phyloP scores from a whole-genome alignment of 2,329 filamentous ascomycete species.

The Zymoseptoria tritici region DNA sequence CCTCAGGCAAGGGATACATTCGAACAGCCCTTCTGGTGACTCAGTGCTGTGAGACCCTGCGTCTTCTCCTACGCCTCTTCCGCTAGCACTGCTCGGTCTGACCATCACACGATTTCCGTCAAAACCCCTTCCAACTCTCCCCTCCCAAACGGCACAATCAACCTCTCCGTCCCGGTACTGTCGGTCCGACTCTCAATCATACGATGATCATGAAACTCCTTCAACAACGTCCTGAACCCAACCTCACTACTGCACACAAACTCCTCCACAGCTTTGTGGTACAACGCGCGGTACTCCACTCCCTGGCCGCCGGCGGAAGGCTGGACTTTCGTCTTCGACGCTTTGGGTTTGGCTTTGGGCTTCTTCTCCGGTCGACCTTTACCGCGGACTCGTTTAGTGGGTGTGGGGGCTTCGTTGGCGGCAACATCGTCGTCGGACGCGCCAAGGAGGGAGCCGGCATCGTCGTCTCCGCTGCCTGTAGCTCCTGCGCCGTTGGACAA shows the following conservation, averaged over 20 bases:
- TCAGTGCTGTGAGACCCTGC: no score
- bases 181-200: conserved; percentile 91
- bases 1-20: no score
- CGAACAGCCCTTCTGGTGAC: no score
- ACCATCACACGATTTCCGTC: conserved; percentile 55
- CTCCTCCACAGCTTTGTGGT: conserved; percentile 91
- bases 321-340: conserved; percentile 7
- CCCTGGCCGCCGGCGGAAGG: conserved; percentile 36
- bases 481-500: conserved; percentile 19
- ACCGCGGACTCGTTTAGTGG: conserved; percentile 7
- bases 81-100: background rate
- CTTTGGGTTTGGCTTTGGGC: background rate
- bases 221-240: conserved; percentile 85
- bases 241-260: conserved; percentile 97
- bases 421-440: conserved; percentile 17
- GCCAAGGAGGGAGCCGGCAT: conserved; percentile 21
- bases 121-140: conserved; percentile 85
- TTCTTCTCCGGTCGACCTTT: conserved; percentile 19
- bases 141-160: conserved; percentile 76
- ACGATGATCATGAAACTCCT: conserved; percentile 97
- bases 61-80: background rate
- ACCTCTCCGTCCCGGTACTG: conserved; percentile 70
- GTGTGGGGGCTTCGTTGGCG: conserved; percentile 14
- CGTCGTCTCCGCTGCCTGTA: conserved; percentile 24
- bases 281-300: conserved; percentile 83